Percentiles rank a stretch among this genome's conserved stretches.
These are phyloP conservation scores for Naganishia randhawae DNA, from an alignment of 768 basidiomycete species.

Conservation along the genomic window DNA sequence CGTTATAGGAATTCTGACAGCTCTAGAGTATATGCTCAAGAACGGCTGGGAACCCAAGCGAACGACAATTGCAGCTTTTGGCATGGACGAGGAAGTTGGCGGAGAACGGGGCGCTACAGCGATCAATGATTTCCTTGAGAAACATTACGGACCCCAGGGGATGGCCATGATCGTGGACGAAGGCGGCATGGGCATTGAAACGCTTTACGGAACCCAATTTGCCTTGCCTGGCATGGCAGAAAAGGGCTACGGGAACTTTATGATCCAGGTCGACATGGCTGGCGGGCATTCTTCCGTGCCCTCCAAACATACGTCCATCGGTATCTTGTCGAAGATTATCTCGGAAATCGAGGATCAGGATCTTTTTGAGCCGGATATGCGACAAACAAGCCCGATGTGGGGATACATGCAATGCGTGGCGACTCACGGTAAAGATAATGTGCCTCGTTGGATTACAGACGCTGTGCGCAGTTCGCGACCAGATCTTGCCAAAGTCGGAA, in stretches of 20 bases:
- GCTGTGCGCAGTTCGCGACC: constrained; percentile 36
- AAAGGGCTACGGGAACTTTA: constrained; percentile 47
- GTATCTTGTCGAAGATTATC: constrained; percentile 69
- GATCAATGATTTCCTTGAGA: constrained; percentile 55
- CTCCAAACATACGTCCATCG: constrained; percentile 55
- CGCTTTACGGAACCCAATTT: constrained; percentile 41
- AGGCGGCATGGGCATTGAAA: constrained; percentile 60
- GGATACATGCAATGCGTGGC: constrained; percentile 62
- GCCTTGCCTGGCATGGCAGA: constrained; percentile 50
- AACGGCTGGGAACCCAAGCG: constrained; percentile 19
- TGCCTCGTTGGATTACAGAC: constrained; percentile 58
- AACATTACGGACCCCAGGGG: constrained; percentile 65
- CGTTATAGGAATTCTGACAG: constrained; percentile 23
- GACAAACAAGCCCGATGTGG: constrained; percentile 19
- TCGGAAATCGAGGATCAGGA: constrained; percentile 59
- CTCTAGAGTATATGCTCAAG: constrained; percentile 26
- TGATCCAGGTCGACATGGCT: constrained; percentile 50
- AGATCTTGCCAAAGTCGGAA: constrained; percentile 53
- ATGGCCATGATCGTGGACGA: constrained; percentile 83
- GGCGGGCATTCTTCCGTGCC: constrained; percentile 63
- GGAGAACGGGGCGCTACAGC: constrained; percentile 44
- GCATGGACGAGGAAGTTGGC: constrained; percentile 27
- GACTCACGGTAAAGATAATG: constrained; percentile 56
- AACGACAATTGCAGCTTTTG: constrained; percentile 25
- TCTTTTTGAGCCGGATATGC: constrained; percentile 21